A percentile compares a stretch with the other conserved stretches of the same genome.
These are phyloP conservation scores for Daldinia concentrica DNA, from an alignment of 495 filamentous ascomycete species.

Conservation along the genomic window DNA sequence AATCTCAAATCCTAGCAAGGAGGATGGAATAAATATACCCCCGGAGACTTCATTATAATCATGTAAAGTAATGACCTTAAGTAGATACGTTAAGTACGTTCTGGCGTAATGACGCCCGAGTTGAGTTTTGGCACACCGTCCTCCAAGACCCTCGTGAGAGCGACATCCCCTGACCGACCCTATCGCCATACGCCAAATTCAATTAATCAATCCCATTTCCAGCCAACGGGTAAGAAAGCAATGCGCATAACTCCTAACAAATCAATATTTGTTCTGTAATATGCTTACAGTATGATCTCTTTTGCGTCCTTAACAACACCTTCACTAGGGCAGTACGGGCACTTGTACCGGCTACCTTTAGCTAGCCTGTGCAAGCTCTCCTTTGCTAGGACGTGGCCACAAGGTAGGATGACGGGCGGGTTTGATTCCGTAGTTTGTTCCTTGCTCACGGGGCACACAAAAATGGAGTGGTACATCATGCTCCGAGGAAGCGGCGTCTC, in stretches of 20 bases:
- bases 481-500: slow-evolving; percentile 87
- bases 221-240: not conserved
- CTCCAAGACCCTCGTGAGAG: not conserved
- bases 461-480: slow-evolving; percentile 95
- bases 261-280: not conserved
- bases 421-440: slow-evolving; percentile 94
- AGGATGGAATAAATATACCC: not conserved
- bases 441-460: slow-evolving; percentile 96
- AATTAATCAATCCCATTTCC: slow-evolving; percentile 1
- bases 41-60: not conserved
- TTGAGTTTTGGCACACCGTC: not conserved
- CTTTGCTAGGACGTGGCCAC: slow-evolving; percentile 90
- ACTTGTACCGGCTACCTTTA: slow-evolving; percentile 87
- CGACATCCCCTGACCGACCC: not conserved
- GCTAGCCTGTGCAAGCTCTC: slow-evolving; percentile 80
- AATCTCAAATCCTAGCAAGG: not conserved
- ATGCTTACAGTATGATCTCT: slow-evolving; percentile 65
- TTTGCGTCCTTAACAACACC: slow-evolving; percentile 77
- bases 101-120: not conserved
- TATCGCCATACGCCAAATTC: not conserved
- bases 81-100: not conserved
- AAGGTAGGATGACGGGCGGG: slow-evolving; percentile 97
- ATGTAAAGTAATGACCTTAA: not conserved
- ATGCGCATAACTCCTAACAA: not conserved
- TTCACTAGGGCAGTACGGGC: slow-evolving; percentile 94